Evolutionary conservation across 331 rosid species (phyloP), one percentile per base, ranked within the genome.

Genomic region (Quercus phellos): DNA sequence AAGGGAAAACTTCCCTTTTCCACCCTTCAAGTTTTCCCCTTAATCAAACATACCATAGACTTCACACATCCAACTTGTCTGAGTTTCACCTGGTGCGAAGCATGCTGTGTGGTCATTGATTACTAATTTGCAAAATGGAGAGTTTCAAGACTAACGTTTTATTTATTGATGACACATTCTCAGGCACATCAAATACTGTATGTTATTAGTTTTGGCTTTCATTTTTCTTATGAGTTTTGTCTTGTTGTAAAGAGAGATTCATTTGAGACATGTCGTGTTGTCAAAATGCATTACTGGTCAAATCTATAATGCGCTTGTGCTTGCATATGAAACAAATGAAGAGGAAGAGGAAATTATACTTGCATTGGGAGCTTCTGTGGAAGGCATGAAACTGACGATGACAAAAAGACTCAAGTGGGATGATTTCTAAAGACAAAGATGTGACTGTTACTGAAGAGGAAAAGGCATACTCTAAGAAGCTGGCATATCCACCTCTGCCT

Each of bases 301-400:
- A 43, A 13, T 30, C 34, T 60, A 60, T 60, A 60, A 60, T 60
- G 74, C 73, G 5, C 12, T 51, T 53, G 71, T 80, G 42, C 8
- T 78, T 76, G 92, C 86, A 85, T 83, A 87, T 19, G 88, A 81
- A 73, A 74, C 68, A 64, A 84, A 80, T 50, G 96, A 90, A 67
- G 94, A 89, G 64, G 89, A 87, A 3, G 96, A 86, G 90, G 92
- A 95, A 83, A 59, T 91, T 77, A 85, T 69, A 73, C 86, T 80
- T 58, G 98, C 97, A 46, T 74, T 91, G 83, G 97, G 91, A 56
- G 88, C 85, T 72, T 93, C 99, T 2, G 79, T 89, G 89, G 94
- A 89, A 85, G 64, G 85, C 79, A 64, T 88, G 80, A 85, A 34
- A 34, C 42, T 34, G 42, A 34, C 8, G 7, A 34, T 34, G 42